Conservation (phyloP, 306 rosid genomes). For the Quercus parvula region DNA sequence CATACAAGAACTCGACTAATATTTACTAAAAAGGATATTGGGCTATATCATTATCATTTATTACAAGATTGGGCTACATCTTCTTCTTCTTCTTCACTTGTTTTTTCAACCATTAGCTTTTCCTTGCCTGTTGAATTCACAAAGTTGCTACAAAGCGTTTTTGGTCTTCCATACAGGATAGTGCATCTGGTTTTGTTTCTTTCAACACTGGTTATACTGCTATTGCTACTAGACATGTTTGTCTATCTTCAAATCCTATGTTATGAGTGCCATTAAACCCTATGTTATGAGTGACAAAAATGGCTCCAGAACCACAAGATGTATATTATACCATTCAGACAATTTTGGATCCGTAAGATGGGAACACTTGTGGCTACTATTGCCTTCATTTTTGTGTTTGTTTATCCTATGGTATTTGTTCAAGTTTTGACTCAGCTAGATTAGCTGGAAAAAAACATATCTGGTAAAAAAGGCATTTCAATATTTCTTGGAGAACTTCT, state of each 20-base stretch:
- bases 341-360: constrained; percentile 87
- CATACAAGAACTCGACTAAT: background rate
- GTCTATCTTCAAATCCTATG: constrained; percentile 95
- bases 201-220: constrained; percentile 91
- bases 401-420: constrained; percentile 68
- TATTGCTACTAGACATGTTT: constrained; percentile 50
- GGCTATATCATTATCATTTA: background rate
- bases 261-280: background rate
- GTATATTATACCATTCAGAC: constrained; percentile 80
- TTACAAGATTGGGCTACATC: too few relatives aligned
- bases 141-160: background rate
- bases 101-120: too few relatives aligned
- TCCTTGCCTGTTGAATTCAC: too few relatives aligned
- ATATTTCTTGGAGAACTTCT: constrained; percentile 54
- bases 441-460: constrained; percentile 32
- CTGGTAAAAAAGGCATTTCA: constrained; percentile 35
- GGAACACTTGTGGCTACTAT: constrained; percentile 54
- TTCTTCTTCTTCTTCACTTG: too few relatives aligned
- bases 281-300: constrained; percentile 60
- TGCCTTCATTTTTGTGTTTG: constrained; percentile 70
- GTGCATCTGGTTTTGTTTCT: constrained; percentile 87
- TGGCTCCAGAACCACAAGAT: constrained; percentile 87
- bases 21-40: background rate
- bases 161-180: constrained; percentile 51
- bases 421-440: constrained; percentile 90